These are phyloP conservation scores for Russula vinacea DNA, from an alignment of 768 basidiomycete species.

Conservation along the genomic window DNA sequence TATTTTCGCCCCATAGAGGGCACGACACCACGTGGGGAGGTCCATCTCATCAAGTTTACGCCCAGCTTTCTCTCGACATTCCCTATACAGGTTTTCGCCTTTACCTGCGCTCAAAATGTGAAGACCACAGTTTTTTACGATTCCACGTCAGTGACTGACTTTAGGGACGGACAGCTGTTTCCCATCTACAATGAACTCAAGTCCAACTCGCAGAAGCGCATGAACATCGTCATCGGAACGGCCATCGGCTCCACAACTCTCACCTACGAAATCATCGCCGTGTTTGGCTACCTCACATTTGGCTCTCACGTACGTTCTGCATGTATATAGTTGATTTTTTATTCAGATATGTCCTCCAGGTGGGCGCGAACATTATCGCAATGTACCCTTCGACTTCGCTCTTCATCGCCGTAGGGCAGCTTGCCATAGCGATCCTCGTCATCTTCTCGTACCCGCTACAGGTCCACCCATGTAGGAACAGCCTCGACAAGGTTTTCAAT, in stretches of 20 bases:
- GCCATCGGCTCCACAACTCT: constrained; percentile 83
- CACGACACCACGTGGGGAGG: constrained; percentile 59
- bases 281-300: constrained; percentile 92
- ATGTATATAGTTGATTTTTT: background rate
- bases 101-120: constrained; percentile 92
- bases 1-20: constrained; percentile 73
- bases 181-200: constrained; percentile 91
- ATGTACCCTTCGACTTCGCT: constrained; percentile 91
- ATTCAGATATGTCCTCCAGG: constrained; percentile 41
- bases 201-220: constrained; percentile 71
- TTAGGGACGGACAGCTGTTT: constrained; percentile 59
- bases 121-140: constrained; percentile 31
- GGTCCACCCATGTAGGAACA: constrained; percentile 89
- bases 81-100: constrained; percentile 92
- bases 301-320: constrained; percentile 63
- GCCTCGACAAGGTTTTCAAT: constrained; percentile 85
- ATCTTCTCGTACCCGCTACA: constrained; percentile 93
- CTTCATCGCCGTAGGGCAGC: constrained; percentile 88
- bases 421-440: constrained; percentile 89
- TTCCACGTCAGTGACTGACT: background rate
- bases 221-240: constrained; percentile 84
- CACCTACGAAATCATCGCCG: constrained; percentile 83
- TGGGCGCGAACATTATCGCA: constrained; percentile 89
- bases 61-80: constrained; percentile 79
- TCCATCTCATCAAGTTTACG: constrained; percentile 69